phyloP scores from a whole-genome alignment of 1,284 basidiomycete species.

The Ganoderma resinaceum region DNA sequence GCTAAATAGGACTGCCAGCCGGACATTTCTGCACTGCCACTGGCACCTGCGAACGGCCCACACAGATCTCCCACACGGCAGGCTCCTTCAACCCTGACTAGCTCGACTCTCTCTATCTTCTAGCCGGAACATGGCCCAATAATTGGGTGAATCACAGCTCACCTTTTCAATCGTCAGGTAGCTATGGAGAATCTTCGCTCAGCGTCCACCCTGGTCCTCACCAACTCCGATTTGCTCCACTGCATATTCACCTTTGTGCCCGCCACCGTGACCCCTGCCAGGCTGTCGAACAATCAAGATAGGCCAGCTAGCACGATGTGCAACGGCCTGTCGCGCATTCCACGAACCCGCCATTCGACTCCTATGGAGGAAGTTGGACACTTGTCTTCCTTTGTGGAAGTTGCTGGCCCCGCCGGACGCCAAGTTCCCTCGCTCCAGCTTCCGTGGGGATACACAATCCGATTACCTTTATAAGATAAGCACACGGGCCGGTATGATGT shows the following conservation, averaged over 20 bases:
- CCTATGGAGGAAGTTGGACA: conserved; percentile 4
- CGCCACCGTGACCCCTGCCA: background rate
- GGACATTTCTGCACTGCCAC: too few species aligned
- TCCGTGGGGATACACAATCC: background rate
- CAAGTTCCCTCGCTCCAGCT: background rate
- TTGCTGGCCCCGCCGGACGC: background rate
- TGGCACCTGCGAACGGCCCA: too few species aligned
- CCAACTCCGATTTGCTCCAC: background rate
- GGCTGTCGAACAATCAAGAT: background rate
- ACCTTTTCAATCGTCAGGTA: background rate
- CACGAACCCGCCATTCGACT: background rate
- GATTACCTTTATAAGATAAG: background rate
- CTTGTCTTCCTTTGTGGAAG: conserved; percentile 1
- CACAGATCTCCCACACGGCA: too few species aligned
- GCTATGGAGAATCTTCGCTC: background rate
- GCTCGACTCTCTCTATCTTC: too few species aligned
- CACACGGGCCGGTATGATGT: background rate
- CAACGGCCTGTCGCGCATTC: conserved; percentile 5
- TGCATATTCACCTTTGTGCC: background rate
- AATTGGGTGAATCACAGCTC: too few species aligned
- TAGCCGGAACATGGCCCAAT: too few species aligned
- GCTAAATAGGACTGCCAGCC: too few species aligned
- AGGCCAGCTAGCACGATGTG: background rate
- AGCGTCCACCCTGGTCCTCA: background rate
- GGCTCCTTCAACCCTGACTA: too few species aligned